Percentiles rank a stretch among this genome's conserved stretches.
These are phyloP conservation scores for Nitzschia sp. DNA, from an alignment of 108 stramenopile genomes.

Conservation along the genomic window DNA sequence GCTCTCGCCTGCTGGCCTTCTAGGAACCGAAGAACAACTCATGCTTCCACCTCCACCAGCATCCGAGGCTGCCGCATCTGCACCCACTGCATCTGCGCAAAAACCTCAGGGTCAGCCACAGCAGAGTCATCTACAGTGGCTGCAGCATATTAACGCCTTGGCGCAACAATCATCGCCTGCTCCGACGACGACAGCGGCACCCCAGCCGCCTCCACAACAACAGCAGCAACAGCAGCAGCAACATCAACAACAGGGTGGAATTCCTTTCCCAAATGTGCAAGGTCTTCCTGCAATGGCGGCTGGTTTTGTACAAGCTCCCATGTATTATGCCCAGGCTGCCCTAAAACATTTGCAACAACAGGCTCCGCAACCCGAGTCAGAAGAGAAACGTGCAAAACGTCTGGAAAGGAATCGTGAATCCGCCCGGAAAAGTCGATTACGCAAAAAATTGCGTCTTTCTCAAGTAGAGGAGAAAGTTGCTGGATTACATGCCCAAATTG, in stretches of 20 bases:
- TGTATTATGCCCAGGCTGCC: constrained; percentile 25
- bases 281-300: background rate
- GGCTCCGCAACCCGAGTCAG: constrained; percentile 50
- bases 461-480: constrained; percentile 64
- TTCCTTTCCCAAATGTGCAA: constrained; percentile 36
- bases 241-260: constrained; percentile 30
- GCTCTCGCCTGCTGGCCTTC: constrained; percentile 67
- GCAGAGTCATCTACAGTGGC: constrained; percentile 51
- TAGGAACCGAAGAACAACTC: constrained; percentile 68
- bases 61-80: background rate
- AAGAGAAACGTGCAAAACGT: constrained; percentile 78
- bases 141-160: constrained; percentile 52
- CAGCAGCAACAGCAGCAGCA: constrained; percentile 23
- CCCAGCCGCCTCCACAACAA: constrained; percentile 23
- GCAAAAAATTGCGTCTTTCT: constrained; percentile 77
- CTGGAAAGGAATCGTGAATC: constrained; percentile 86
- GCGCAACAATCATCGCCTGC: constrained; percentile 31
- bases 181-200: background rate
- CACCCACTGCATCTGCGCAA: background rate
- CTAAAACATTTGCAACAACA: constrained; percentile 20
- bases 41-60: constrained; percentile 62
- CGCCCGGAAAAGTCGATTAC: constrained; percentile 70
- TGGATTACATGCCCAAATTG: constrained; percentile 63
- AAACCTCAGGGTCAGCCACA: constrained; percentile 6
- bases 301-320: constrained; percentile 8